Evolutionary conservation across 176 grass and related monocot genomes (phyloP), one percentile per base, ranked within the genome.

Genomic region (Phragmites australis): DNA sequence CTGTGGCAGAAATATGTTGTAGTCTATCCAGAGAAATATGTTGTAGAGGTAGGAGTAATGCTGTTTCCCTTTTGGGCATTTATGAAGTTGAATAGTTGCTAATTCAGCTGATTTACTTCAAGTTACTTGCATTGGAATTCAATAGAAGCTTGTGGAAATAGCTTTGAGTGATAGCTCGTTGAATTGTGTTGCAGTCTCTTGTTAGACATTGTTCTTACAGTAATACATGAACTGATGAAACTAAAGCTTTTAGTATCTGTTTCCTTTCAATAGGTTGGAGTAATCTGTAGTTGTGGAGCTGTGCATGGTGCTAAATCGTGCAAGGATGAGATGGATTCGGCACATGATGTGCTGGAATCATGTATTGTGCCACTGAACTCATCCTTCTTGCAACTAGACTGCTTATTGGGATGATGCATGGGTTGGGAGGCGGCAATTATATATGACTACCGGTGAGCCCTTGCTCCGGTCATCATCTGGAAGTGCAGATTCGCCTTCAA

Each of bases 401-500:
- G 56, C 49, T 89, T 71, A 23, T 65, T 65, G 57, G 44, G 49
- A 65, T 82, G 72, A 85, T 93, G 75, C 86, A 85, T 81, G 75
- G 75, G 82, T 26, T 73, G 72, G 83, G 76, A 49, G 73, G 56
- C 56, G 4, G 58, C 21, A 39, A 49, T 82, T 87, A 82, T 98
- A 69, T 91, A 98, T 93, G 95, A 94, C 81, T 91, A 91, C 84
- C 6, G 78, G 81, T 82, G 87, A 85, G 18, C 78, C 89, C 51
- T 92, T 93, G 70, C 86, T 91, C 53, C 71, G 81, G 66, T 89
- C 85, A 37, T 78, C 86, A 52, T 76, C 73, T 2, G 74, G 76
- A 89, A 76, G 44, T 79, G 88, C 81, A 54, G 87, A 83, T 65
- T 82, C 76, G 21, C 77, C 77, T 77, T 90, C 72, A 22, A 94